phyloP scores from a whole-genome alignment of 2,329 filamentous ascomycete genomes.

The Fusarium musae region DNA sequence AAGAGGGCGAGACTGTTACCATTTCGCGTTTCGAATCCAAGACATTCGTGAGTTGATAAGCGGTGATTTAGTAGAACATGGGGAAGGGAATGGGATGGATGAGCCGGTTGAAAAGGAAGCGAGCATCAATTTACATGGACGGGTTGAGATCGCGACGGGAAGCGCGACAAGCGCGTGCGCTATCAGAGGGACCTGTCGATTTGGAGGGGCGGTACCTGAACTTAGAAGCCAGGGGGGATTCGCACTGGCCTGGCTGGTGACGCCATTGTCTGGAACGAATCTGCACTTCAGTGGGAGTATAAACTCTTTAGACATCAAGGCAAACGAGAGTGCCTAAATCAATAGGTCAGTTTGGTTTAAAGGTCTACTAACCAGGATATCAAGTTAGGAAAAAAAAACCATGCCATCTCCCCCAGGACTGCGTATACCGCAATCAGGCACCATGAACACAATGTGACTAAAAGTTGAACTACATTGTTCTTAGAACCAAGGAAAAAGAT shows the following conservation, averaged over 20 bases:
- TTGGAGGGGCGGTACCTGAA: constrained; percentile 31
- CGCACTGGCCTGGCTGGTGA: constrained; percentile 28
- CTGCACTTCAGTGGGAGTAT: too few relatives aligned
- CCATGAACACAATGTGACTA: neutral
- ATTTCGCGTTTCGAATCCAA: constrained; percentile 30
- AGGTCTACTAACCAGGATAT: neutral
- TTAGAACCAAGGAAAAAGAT: neutral
- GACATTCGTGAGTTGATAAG: constrained; percentile 21
- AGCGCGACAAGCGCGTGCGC: constrained; percentile 29
- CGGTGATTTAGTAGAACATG: neutral
- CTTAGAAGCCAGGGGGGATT: neutral
- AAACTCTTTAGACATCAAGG: neutral
- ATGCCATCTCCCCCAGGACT: neutral
- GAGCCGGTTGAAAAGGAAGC: neutral
- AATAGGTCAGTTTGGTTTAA: neutral
- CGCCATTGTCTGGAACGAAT: constrained; percentile 6
- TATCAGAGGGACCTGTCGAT: constrained; percentile 17
- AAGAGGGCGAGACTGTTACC: constrained; percentile 37
- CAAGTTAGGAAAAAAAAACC: neutral
- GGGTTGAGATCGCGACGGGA: constrained; percentile 20
- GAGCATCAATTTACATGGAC: constrained; percentile 32
- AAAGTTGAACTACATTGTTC: neutral
- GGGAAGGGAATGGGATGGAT: neutral
- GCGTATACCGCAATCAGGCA: neutral
- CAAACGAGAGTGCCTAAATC: neutral